Percentiles rank a stretch among this genome's conserved stretches.
Evolutionary conservation across 495 filamentous ascomycete genomes (phyloP).

Genomic region (Lasiosphaeria hispida): DNA sequence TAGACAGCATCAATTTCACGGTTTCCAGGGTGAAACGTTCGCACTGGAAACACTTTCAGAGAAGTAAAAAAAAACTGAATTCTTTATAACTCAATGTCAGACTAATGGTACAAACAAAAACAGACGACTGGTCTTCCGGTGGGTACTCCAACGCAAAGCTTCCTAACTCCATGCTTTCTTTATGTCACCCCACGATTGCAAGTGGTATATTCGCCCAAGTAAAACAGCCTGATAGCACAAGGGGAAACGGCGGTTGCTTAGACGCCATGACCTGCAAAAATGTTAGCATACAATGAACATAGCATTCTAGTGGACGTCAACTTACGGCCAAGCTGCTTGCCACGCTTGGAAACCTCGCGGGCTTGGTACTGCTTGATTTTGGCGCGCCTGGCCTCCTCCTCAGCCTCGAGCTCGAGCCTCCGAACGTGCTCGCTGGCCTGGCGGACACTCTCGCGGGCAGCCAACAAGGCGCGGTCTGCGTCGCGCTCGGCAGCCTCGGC

Average conservation of each 20-base stretch:
- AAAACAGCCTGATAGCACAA: too few species aligned
- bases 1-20: too few species aligned
- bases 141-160: background rate
- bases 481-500: slow-evolving; percentile 61
- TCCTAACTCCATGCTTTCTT: slow-evolving; percentile 2
- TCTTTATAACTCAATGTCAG: too few species aligned
- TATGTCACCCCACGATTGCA: background rate
- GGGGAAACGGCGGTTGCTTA: background rate
- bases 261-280: slow-evolving; percentile 7
- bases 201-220: too few species aligned
- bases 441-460: slow-evolving; percentile 54
- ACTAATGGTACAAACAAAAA: background rate
- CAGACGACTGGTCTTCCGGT: background rate
- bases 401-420: slow-evolving; percentile 60
- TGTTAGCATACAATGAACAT: background rate
- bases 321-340: slow-evolving; percentile 64
- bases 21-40: too few species aligned
- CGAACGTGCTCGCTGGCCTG: slow-evolving; percentile 62
- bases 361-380: slow-evolving; percentile 68
- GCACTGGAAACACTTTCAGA: too few species aligned
- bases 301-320: slow-evolving; percentile 10
- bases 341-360: slow-evolving; percentile 59
- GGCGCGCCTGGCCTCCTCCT: slow-evolving; percentile 56
- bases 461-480: slow-evolving; percentile 59
- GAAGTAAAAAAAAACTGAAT: too few species aligned